phyloP scores from a whole-genome alignment of 2,329 filamentous ascomycete genomes.

The Neurospora sp. region DNA sequence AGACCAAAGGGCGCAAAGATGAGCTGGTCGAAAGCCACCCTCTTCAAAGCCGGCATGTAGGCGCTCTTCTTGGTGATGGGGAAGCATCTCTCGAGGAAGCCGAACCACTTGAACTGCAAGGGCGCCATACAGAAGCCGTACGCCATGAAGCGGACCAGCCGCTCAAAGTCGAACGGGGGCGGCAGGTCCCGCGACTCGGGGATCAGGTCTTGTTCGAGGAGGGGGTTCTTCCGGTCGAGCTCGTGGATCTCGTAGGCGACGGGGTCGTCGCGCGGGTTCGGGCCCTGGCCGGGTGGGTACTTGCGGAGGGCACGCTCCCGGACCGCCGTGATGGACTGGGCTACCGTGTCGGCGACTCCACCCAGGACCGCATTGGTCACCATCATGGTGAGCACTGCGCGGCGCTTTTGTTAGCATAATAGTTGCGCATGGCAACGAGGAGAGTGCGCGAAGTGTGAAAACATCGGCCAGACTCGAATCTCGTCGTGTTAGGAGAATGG shows the following conservation, averaged over 20 bases:
- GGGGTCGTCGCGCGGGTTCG: conserved; percentile 57
- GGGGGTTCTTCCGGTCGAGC: conserved; percentile 69
- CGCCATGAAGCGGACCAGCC: conserved; percentile 88
- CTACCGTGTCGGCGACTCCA: conserved; percentile 92
- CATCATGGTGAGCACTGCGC: conserved; percentile 88
- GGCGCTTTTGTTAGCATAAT: conserved; percentile 2
- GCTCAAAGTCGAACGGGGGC: conserved; percentile 90
- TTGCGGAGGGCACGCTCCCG: conserved; percentile 58
- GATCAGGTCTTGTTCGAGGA: conserved; percentile 55
- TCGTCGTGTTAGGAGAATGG: neutral
- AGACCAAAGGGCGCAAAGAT: conserved; percentile 87
- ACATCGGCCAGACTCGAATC: neutral
- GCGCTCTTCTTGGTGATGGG: conserved; percentile 71
- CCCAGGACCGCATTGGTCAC: conserved; percentile 94
- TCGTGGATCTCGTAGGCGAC: conserved; percentile 84
- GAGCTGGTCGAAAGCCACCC: conserved; percentile 86
- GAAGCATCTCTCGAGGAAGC: conserved; percentile 71
- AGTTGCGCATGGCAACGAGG: neutral
- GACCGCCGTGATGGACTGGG: conserved; percentile 82
- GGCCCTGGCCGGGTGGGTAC: conserved; percentile 39
- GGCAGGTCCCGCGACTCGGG: conserved; percentile 54
- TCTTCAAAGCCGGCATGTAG: conserved; percentile 72
- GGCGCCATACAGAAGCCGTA: conserved; percentile 97
- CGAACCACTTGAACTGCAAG: conserved; percentile 92
- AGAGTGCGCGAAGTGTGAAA: neutral